These are phyloP conservation scores for Vanrija humicola DNA, from an alignment of 1,284 basidiomycete species.

Conservation along the genomic window DNA sequence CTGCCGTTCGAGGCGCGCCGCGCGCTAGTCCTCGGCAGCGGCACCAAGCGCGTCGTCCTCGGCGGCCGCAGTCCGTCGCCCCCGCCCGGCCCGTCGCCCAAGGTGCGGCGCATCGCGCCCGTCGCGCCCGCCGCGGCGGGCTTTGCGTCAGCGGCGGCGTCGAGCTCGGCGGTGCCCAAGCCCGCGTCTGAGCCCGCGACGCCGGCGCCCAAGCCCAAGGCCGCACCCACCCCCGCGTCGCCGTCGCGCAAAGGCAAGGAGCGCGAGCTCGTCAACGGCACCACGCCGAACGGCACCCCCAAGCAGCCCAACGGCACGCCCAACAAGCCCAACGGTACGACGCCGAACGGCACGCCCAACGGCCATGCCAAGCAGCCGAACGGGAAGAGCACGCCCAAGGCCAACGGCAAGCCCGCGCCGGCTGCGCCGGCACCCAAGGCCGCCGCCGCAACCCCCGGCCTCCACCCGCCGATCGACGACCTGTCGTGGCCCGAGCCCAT, in stretches of 20 bases:
- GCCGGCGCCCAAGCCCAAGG: background rate
- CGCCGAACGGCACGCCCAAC: background rate
- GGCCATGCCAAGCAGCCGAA: background rate
- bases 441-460: constrained; percentile 17
- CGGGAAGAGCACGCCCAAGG: too few relatives aligned
- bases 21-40: background rate
- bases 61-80: constrained; percentile 6
- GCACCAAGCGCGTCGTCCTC: constrained; percentile 1
- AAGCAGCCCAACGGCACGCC: background rate
- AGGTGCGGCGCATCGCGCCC: background rate
- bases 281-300: constrained; percentile 6
- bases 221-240: background rate
- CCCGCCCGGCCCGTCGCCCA: background rate
- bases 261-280: constrained; percentile 1
- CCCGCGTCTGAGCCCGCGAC: background rate
- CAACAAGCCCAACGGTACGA: background rate
- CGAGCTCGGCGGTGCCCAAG: background rate
- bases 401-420: too few relatives aligned
- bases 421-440: background rate
- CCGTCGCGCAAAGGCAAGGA: constrained; percentile 16
- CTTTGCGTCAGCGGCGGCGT: background rate
- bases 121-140: background rate
- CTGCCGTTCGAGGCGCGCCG: constrained; percentile 3
- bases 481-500: constrained; percentile 32
- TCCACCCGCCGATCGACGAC: constrained; percentile 5